Conservation (phyloP, 495 filamentous ascomycete species). For the Tetracladium setigerum region DNA sequence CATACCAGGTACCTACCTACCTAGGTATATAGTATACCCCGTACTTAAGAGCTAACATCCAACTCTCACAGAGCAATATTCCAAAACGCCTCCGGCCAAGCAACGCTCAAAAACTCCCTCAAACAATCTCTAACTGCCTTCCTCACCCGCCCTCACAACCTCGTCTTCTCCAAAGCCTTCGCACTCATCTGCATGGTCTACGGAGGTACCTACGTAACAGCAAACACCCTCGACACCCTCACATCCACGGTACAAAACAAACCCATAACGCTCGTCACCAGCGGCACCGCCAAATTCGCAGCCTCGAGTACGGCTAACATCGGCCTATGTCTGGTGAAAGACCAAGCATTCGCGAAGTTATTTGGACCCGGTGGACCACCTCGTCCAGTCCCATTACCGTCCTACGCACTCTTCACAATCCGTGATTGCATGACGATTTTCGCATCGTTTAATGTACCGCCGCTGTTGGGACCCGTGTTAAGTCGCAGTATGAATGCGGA, state of each 20-base stretch:
- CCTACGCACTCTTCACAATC: slow-evolving; percentile 72
- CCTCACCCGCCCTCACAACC: slow-evolving; percentile 55
- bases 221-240: slow-evolving; percentile 79
- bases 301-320: slow-evolving; percentile 82
- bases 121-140: slow-evolving; percentile 54
- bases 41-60: slow-evolving; percentile 1
- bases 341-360: slow-evolving; percentile 74
- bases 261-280: slow-evolving; percentile 51
- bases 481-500: slow-evolving; percentile 44
- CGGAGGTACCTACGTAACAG: slow-evolving; percentile 83
- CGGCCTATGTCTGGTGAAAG: slow-evolving; percentile 86
- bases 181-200: slow-evolving; percentile 83
- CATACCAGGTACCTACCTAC: not conserved
- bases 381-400: slow-evolving; percentile 49
- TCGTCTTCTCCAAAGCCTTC: slow-evolving; percentile 76
- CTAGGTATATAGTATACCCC: not conserved
- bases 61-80: slow-evolving; percentile 66
- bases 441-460: slow-evolving; percentile 85
- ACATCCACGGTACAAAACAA: slow-evolving; percentile 55
- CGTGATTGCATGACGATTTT: slow-evolving; percentile 91
- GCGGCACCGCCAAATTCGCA: slow-evolving; percentile 74
- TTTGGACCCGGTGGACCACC: slow-evolving; percentile 57
- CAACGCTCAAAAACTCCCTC: slow-evolving; percentile 61
- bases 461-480: slow-evolving; percentile 63
- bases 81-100: slow-evolving; percentile 83